Evolutionary conservation across 768 basidiomycete species (phyloP), one percentile per base, ranked within the genome.

Genomic region (Podaxis carcinomalis): DNA sequence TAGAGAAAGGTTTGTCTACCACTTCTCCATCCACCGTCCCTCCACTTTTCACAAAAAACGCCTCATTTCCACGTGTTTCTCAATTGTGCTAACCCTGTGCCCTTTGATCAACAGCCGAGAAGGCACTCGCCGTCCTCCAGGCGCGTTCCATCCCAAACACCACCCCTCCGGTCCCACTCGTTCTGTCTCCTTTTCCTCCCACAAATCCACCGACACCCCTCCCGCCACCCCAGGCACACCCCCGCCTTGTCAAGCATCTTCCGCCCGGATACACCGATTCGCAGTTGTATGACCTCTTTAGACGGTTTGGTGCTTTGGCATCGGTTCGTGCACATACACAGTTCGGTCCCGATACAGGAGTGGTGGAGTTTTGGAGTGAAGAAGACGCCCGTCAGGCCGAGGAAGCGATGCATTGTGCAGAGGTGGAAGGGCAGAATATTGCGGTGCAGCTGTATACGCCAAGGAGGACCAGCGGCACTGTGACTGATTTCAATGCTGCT

Each of bases 351-450:
- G 91, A 92, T 72, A 88, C 85, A 0, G 92, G 85, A 52, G 81
- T 91, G 55, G 80, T 93, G 44, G 90, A 94, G 71, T 94, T 90
- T 71, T 93, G 90, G 90, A 83, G 87, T 59, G 93, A 94, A 71
- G 89, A 90, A 39, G 92, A 94, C 68, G 92, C 90, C 5, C 81
- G 84, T 25, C 75, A 80, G 23, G 92, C 90, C 0, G 91, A 94
- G 68, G 87, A 88, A 42, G 85, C 87, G 2, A 80, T 94, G 83
- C 91, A 93, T 72, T 93, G 90, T 65, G 83, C 87, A 14, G 91
- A 94, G 46, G 77, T 94, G 13, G 89, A 89, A 44, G 92, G 90
- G 10, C 87, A 89, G 68, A 92, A 92, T 68, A 93, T 93, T 63
- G 85, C 89, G 6, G 89, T 94, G 4, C 89, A 91, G 66, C 69